Evolutionary conservation across 768 basidiomycete genomes (phyloP).

Genomic region (Amanita molliuscula): DNA sequence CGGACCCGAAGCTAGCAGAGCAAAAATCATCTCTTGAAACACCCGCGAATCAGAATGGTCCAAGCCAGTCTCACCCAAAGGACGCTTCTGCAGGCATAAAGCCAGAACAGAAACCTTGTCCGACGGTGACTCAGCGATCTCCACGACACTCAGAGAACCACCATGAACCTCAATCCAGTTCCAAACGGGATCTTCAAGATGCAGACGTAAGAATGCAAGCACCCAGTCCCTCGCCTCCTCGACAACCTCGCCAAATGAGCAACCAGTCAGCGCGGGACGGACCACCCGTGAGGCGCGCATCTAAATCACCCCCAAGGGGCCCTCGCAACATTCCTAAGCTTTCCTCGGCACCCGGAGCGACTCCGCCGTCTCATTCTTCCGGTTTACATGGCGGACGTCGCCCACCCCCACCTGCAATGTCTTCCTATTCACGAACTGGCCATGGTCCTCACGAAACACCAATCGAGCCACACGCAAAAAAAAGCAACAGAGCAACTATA

Average conservation of each 20-base stretch:
- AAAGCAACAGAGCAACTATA: not conserved
- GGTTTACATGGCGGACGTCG: conserved; percentile 14
- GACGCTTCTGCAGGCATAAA: not conserved
- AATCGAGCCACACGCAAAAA: not conserved
- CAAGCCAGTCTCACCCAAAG: not conserved
- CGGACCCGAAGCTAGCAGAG: not conserved
- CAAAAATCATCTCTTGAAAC: not conserved
- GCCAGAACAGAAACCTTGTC: not conserved
- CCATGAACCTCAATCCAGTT: conserved; percentile 9
- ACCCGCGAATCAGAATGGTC: not conserved
- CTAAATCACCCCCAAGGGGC: conserved; percentile 30
- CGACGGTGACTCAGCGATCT: not conserved
- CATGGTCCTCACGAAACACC: conserved; percentile 1
- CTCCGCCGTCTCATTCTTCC: conserved; percentile 10
- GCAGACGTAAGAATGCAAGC: conserved; percentile 11
- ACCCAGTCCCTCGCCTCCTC: conserved; percentile 16
- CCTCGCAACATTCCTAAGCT: conserved; percentile 22
- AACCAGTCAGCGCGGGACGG: conserved; percentile 7
- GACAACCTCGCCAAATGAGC: conserved; percentile 13
- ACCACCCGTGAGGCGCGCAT: conserved; percentile 12
- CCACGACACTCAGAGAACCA: conserved; percentile 2
- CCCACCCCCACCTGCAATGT: conserved; percentile 1
- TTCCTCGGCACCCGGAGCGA: conserved; percentile 11
- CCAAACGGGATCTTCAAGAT: conserved; percentile 12
- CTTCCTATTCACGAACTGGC: not conserved